Evolutionary conservation across 441 rosid species (phyloP), one percentile per base, ranked within the genome.

Genomic region (Erodium texanum): DNA sequence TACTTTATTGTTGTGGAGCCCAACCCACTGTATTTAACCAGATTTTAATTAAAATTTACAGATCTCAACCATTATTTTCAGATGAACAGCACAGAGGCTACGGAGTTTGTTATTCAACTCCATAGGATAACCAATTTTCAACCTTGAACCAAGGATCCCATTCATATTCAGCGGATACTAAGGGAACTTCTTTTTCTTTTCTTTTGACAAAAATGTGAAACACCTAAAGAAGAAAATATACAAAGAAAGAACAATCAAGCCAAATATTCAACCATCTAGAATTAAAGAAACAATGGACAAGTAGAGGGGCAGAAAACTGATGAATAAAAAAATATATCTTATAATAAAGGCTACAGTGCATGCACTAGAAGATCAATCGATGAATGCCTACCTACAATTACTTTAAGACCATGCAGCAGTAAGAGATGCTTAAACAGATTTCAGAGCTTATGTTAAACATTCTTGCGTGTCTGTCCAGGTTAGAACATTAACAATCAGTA

Each of bases 261-360:
- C 22, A 52, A 52, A 52, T 52, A 52, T 52, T 16, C n/a, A 52
- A 52, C 58, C 59, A 52, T 52, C 59, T 52, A 52, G 59, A 16
- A 52, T 52, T 16, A 9, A 50, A 18, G 22, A 1, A 52, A 4
- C 2, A 27, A 27, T 27, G 29, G 4, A 27, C 4, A 27, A 4
- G 29, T 1, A 27, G 59, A n/a, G 22, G 59, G 59, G 20, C 59
- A 52, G 22, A 52, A 8, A 52, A 52, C 5, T 14, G 18, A 52
- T 14, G 18, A 52, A 16, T 16, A 16, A 1, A 27, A 1, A 27
- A 52, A 52, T 6, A 52, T 52, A 52, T 7, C 45, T 38, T 10
- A 38, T 52, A n/a, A n/a, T 16, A 16, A 52, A 52, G 5, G 52
- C 52, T 12, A 45, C 16, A 14, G 52, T 45, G n/a, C n/a, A 45